Evolutionary conservation across 202 grass and related monocot species (phyloP), one percentile per base, ranked within the genome.

Genomic region (Eragrostis tef): DNA sequence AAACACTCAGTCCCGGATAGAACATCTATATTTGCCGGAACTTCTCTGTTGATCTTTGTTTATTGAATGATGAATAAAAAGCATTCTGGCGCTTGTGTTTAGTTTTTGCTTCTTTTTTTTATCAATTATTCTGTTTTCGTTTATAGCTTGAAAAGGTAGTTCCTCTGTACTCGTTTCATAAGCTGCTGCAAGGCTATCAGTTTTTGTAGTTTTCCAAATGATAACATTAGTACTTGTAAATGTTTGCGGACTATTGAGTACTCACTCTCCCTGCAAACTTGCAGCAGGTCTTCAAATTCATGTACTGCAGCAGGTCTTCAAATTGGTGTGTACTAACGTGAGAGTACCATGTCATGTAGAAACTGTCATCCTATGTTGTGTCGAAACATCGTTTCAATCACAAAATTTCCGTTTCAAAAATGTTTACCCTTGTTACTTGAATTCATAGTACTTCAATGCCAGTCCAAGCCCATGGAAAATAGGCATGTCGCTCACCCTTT

Each of bases 1-100:
- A 73, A 84, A 64, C 75, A 61, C 17, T 80, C 81, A 84, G 11
- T 19, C 51, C 60, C 8, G 15, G 63, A 74, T 74, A 67, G 77
- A 79, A 46, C 75, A 65, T 36, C 51, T 65, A 51, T 39, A 78
- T 64, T 78, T 78, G 24, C 25, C 1, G n/a, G 50, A 70, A 70
- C 73, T 12, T 63, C 7, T 50, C 2, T 53, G 7, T 27, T 72
- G 24, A 43, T 85, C 29, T 39, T 70, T 63, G 73, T 62, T 70
- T 39, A n/a, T 80, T 46, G 31, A 39, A 39, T 39, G 34, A 54
- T 51, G 67, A 85, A 79, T 73, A 79, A 85, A n/a, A 63, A 31
- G 67, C 73, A 85, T 78, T 71, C 78, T 44, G 26, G 9, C 16
- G 64, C 56, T 27, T 64, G 20, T 19, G 11, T 78, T 56, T 20